Base-by-base conservation (phyloP, 768 basidiomycete genomes). In the Mycena chlorophos region DNA sequence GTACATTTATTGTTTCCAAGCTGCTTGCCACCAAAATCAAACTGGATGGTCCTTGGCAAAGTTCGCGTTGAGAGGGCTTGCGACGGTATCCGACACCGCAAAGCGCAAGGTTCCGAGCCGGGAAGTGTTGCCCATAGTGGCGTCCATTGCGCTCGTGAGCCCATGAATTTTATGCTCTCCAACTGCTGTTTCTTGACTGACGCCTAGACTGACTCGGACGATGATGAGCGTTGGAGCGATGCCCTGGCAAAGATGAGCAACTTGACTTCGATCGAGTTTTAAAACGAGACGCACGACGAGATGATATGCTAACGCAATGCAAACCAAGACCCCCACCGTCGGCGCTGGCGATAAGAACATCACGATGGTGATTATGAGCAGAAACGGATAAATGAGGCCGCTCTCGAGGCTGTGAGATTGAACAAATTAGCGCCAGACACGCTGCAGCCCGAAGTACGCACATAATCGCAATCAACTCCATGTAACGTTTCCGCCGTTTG, bases 351-450 rank as follows among this genome's bases (percentile, higher is more conserved):
- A 13, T 5, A 46, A 25, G 26, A 46, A 46, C 5, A 46, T 46
- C 45, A 46, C 45, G 45, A 46, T 27, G 45, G 45, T 46, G 45
- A 46, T 46, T 25, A 46, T 46, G 45, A 46, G 45, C 12, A 46
- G 45, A 10, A 28, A 6, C 12, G 45, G 45, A 25, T 46, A 46
- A 25, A 46, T 27, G 26, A 46, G 45, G 13, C 45, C 45, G 26
- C 45, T 46, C 27, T 46, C 45, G 12, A 46, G 45, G 8, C 40
- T 42, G 40, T n/a, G n/a, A n/a, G n/a, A n/a, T 37, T 37, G 12
- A 6, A 42, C 6, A 42, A 42, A 20, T n/a, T n/a, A n/a, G n/a
- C n/a, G 40, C 22, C 20, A 42, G 40, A 6, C 14, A 19, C 13
- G 13, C n/a, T 16, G 13, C 14, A 22, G 14, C 8, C 8, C 20